Conservation (phyloP, 148 eudicot genomes). For the Rhododendron ovatum region DNA sequence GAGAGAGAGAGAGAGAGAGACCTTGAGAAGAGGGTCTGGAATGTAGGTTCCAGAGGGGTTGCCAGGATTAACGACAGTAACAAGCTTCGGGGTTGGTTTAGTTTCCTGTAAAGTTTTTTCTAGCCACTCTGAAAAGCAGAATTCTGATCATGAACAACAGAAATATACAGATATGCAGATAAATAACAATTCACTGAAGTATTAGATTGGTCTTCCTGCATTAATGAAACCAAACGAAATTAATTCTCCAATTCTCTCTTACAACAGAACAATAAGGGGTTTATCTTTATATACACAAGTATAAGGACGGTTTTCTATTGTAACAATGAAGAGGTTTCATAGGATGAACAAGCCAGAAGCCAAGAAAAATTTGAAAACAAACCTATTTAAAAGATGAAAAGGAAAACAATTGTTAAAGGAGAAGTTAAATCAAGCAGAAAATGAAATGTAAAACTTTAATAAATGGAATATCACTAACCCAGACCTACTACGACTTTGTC, state of each 20-base stretch:
- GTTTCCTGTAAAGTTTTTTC: conserved; percentile 57
- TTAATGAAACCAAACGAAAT: background rate
- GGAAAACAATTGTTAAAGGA: background rate
- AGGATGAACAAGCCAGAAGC: background rate
- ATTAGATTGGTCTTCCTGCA: background rate
- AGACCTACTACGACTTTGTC: background rate
- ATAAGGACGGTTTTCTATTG: background rate
- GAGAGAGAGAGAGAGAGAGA: conserved; percentile 27
- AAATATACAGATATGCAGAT: background rate
- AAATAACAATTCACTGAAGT: background rate
- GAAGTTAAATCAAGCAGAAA: background rate
- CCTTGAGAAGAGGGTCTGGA: conserved; percentile 90
- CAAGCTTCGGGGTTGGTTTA: conserved; percentile 92
- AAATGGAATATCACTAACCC: background rate
- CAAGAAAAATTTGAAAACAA: background rate
- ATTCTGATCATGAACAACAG: background rate
- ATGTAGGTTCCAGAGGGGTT: conserved; percentile 98
- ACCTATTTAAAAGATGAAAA: background rate
- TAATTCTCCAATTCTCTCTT: background rate
- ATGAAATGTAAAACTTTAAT: background rate
- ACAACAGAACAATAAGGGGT: background rate
- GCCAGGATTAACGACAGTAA: conserved; percentile 98
- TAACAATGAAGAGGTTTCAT: background rate
- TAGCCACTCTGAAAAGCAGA: conserved; percentile 69
- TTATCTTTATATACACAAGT: background rate